These are phyloP conservation scores for Sugiyamaella smithiae DNA, from an alignment of 805 yeast species.

Conservation along the genomic window DNA sequence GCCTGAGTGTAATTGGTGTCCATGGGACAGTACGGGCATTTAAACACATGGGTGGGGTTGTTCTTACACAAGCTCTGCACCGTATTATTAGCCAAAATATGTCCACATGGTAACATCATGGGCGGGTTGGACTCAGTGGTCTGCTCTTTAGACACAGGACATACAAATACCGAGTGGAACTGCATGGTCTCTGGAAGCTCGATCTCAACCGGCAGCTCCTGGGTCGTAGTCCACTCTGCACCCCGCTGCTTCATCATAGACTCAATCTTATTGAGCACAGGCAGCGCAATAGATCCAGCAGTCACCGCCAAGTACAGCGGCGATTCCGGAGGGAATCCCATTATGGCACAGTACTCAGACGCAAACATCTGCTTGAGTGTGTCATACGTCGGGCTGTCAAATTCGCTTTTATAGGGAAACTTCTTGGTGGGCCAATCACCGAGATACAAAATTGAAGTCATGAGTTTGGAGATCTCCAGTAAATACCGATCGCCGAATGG, in stretches of 20 bases:
- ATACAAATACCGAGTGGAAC: slow-evolving; percentile 65
- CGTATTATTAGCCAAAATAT: slow-evolving; percentile 56
- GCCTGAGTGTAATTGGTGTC: slow-evolving; percentile 44
- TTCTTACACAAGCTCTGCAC: slow-evolving; percentile 45
- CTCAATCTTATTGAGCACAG: slow-evolving; percentile 50
- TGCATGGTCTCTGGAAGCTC: slow-evolving; percentile 51
- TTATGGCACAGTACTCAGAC: slow-evolving; percentile 47
- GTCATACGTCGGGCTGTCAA: slow-evolving; percentile 33
- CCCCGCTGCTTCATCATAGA: slow-evolving; percentile 38
- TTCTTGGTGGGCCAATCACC: slow-evolving; percentile 19
- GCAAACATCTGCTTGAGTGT: slow-evolving; percentile 39
- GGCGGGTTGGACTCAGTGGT: slow-evolving; percentile 61
- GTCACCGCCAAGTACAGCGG: slow-evolving; percentile 50
- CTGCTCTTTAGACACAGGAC: slow-evolving; percentile 69
- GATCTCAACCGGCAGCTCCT: slow-evolving; percentile 63
- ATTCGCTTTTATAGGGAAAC: slow-evolving; percentile 26
- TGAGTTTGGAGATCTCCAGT: slow-evolving; percentile 43
- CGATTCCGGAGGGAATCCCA: slow-evolving; percentile 52
- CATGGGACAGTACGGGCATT: slow-evolving; percentile 71
- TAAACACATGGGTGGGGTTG: slow-evolving; percentile 46
- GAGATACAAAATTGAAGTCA: slow-evolving; percentile 38
- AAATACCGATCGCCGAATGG: slow-evolving; percentile 42
- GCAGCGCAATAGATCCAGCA: slow-evolving; percentile 54
- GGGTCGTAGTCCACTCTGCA: slow-evolving; percentile 53
- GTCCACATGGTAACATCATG: slow-evolving; percentile 60